Conservation (phyloP, 179 eudicot species). For the Gypsophila paniculata region DNA sequence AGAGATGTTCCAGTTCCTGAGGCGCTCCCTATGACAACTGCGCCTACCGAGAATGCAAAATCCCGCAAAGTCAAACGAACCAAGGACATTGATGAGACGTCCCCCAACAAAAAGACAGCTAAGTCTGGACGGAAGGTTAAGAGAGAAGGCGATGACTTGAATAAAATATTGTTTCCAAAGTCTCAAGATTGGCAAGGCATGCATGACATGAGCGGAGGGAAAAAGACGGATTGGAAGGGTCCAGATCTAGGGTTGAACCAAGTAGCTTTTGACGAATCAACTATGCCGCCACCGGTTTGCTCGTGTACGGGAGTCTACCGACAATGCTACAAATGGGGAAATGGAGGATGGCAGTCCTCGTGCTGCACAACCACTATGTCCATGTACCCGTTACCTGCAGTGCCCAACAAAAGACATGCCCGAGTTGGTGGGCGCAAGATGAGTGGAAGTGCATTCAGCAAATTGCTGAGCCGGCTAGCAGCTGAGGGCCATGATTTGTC, state of each 20-base stretch:
- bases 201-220: slow-evolving; percentile 32
- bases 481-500: slow-evolving; percentile 87
- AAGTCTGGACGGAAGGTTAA: slow-evolving; percentile 52
- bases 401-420: slow-evolving; percentile 85
- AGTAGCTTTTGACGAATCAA: slow-evolving; percentile 67
- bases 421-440: slow-evolving; percentile 90
- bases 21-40: slow-evolving; percentile 33
- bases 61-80: slow-evolving; percentile 50
- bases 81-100: slow-evolving; percentile 42
- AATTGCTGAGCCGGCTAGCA: slow-evolving; percentile 75
- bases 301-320: slow-evolving; percentile 75
- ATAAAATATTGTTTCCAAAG: slow-evolving; percentile 30
- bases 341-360: slow-evolving; percentile 95
- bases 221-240: slow-evolving; percentile 49
- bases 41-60: slow-evolving; percentile 36
- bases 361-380: slow-evolving; percentile 91
- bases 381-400: slow-evolving; percentile 76
- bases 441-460: slow-evolving; percentile 93
- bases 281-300: slow-evolving; percentile 86
- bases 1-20: slow-evolving; percentile 40
- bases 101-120: slow-evolving; percentile 47
- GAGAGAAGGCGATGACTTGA: slow-evolving; percentile 43
- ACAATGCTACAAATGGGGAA: slow-evolving; percentile 95
- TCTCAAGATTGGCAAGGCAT: slow-evolving; percentile 49
- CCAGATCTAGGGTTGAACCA: slow-evolving; percentile 72